phyloP scores from a whole-genome alignment of 306 rosid genomes.

The Chamaecrista fasciculata region DNA sequence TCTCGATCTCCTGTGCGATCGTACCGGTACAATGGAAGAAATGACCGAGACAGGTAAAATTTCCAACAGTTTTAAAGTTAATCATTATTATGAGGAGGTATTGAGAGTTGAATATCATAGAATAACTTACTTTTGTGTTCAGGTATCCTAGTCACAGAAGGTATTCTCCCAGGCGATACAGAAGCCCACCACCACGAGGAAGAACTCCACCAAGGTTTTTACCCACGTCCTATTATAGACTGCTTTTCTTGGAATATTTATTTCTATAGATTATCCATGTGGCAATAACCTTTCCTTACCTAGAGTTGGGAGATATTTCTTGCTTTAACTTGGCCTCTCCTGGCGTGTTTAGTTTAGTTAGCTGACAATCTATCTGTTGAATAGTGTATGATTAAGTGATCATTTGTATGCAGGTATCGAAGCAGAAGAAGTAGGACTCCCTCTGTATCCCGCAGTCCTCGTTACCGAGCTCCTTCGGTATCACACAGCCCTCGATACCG shows the following conservation, averaged over 20 bases:
- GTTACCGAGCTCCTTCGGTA: no score
- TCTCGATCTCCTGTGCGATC: slow-evolving; percentile 86
- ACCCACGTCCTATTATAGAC: background rate
- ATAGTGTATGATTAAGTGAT: slow-evolving; percentile 3
- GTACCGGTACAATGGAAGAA: slow-evolving; percentile 82
- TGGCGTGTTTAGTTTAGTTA: background rate
- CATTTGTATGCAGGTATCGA: slow-evolving; percentile 57
- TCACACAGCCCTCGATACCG: slow-evolving; percentile 79
- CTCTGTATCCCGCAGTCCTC: slow-evolving; percentile 66
- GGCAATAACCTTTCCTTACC: background rate
- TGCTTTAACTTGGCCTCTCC: background rate
- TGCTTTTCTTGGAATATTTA: background rate
- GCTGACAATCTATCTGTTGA: background rate
- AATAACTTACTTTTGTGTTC: slow-evolving; percentile 12
- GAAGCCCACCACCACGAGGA: slow-evolving; percentile 89
- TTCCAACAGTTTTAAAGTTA: background rate
- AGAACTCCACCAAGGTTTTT: slow-evolving; percentile 82
- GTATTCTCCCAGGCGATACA: slow-evolving; percentile 86
- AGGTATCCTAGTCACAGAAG: slow-evolving; percentile 80
- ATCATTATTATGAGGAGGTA: background rate
- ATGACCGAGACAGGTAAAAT: slow-evolving; percentile 76
- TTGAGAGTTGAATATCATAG: background rate
- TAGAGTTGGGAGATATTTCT: background rate
- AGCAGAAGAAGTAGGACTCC: slow-evolving; percentile 84
- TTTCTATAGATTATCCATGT: background rate